Base-by-base conservation (phyloP, 2,329 filamentous ascomycete species). In the Hirsutella rhossiliensis region DNA sequence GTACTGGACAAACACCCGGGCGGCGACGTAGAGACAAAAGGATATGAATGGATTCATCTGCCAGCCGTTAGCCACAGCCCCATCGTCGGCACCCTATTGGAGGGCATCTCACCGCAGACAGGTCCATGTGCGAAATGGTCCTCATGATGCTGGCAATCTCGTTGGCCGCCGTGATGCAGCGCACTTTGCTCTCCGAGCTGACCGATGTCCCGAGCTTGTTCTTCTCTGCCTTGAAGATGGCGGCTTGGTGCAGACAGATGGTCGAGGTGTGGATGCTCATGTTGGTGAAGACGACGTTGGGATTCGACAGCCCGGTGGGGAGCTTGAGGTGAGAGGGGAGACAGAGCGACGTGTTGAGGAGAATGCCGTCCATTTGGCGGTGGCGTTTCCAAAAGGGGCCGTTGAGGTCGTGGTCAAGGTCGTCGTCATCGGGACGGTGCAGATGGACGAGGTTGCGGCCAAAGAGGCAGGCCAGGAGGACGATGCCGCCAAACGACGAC, bases 191-290 rank as follows among this genome's bases (percentile, higher is more conserved):
- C 59, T 97, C 90, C 1, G 84, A 80, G 50, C 85, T 82, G 40
- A 96, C 82, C 17, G 83, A 81, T 1, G 75, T 68, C 1, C 87
- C 81, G 48, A 96, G 68, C 43, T 80, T 77, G 62, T 95, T 84
- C 64, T 88, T 92, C 55, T 97, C 90, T 0, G 89, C 88, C 60
- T 96, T 97, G 73, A 90, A 96, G 18, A 98, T 97, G 23, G 92
- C 92, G 3, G 90, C 92, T 65, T 98, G 92, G 57, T 98, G 92
- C n/a, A 98, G 69, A 61, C 90, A 97, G 43, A 98, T 97, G 2
- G 87, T 88, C 1, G 89, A 94, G 0, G 92, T 95, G 60, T 97
- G 89, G 29, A 98, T 87, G 58, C 86, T 88, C 87, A 98, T 95
- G 56, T 97, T 97, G 45, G 85, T 80, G 60, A 96, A 97, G 5